Evolutionary conservation across 2,329 filamentous ascomycete species (phyloP).

Genomic region (Calcarisporium arbuscula): DNA sequence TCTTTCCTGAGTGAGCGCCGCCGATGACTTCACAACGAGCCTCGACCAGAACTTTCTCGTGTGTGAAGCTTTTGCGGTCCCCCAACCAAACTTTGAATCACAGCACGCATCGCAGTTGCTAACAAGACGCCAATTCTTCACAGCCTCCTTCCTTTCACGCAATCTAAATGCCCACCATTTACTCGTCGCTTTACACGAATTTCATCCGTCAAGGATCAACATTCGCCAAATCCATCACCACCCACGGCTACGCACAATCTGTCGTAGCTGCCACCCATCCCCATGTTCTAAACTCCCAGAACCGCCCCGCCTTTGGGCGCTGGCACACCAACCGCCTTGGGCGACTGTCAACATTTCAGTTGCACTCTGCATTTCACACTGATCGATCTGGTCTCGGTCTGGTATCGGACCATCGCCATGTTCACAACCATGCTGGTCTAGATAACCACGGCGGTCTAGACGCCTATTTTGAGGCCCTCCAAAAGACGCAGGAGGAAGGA

Average conservation of each 20-base stretch:
- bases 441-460: slow-evolving; percentile 78
- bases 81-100: background rate
- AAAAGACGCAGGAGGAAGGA: slow-evolving; percentile 62
- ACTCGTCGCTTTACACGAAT: slow-evolving; percentile 63
- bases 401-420: slow-evolving; percentile 47
- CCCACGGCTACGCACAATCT: slow-evolving; percentile 96
- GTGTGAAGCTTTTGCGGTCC: no score
- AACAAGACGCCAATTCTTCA: slow-evolving; percentile 13
- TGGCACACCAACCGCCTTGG: slow-evolving; percentile 49
- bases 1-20: no score
- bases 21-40: no score
- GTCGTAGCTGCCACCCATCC: slow-evolving; percentile 89
- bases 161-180: slow-evolving; percentile 85
- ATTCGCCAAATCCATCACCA: slow-evolving; percentile 83
- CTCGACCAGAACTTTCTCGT: no score
- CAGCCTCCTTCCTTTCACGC: slow-evolving; percentile 52
- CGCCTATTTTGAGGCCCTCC: slow-evolving; percentile 87
- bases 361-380: slow-evolving; percentile 72
- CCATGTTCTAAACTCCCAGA: slow-evolving; percentile 68
- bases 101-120: slow-evolving; percentile 10
- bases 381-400: slow-evolving; percentile 45
- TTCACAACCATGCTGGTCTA: slow-evolving; percentile 57
- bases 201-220: slow-evolving; percentile 93
- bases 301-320: slow-evolving; percentile 56
- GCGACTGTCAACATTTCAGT: slow-evolving; percentile 51